Conservation (phyloP, 805 yeast genomes). For the Metschnikowia orientalis region DNA sequence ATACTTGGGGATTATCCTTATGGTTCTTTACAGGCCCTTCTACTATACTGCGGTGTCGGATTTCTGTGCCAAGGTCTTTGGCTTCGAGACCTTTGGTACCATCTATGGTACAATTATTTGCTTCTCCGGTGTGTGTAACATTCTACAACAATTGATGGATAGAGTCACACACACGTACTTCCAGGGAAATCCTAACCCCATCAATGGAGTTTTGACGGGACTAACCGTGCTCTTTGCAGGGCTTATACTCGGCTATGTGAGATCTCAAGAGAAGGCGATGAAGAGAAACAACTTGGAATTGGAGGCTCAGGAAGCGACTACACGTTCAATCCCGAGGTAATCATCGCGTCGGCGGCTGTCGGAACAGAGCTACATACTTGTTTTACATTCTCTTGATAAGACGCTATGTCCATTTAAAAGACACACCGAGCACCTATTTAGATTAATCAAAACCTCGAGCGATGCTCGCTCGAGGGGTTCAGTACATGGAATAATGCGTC, state of each 20-base stretch:
- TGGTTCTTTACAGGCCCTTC: slow-evolving; percentile 86
- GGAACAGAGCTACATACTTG: no score
- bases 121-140: slow-evolving; percentile 75
- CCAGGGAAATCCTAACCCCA: slow-evolving; percentile 74
- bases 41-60: slow-evolving; percentile 92
- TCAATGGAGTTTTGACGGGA: slow-evolving; percentile 53
- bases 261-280: slow-evolving; percentile 36
- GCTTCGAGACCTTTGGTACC: slow-evolving; percentile 87
- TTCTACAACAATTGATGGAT: slow-evolving; percentile 68
- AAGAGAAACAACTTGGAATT: slow-evolving; percentile 50
- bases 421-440: no score
- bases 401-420: no score
- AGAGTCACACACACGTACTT: slow-evolving; percentile 62
- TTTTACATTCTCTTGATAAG: no score
- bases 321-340: slow-evolving; percentile 39
- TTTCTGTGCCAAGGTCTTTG: slow-evolving; percentile 88
- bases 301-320: slow-evolving; percentile 61
- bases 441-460: no score
- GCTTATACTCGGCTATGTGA: slow-evolving; percentile 41
- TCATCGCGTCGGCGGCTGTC: no score
- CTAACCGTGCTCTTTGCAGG: slow-evolving; percentile 53
- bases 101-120: slow-evolving; percentile 85
- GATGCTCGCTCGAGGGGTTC: no score
- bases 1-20: slow-evolving; percentile 59
- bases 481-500: no score